Evolutionary conservation across 805 yeast species (phyloP), one percentile per base, ranked within the genome.

Genomic region (Ogataea thermomethanolica): DNA sequence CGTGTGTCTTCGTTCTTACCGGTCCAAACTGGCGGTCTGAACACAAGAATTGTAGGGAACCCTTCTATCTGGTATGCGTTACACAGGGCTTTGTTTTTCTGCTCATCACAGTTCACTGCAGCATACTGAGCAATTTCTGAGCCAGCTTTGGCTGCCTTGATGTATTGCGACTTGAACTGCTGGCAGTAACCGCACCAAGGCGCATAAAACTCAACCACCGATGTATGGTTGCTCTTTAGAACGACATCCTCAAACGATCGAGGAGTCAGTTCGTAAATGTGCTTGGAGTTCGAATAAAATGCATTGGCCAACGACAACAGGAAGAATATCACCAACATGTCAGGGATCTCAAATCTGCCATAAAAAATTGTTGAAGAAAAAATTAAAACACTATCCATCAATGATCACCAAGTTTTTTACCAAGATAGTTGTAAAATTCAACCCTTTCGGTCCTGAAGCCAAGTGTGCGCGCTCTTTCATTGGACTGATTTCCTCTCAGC

Each of bases 121-220:
- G 79, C 96, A 13, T 88, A 79, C 46, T 79, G 77, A 7, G 75
- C 74, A 35, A 76, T 63, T 6, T 75, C 76, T 22, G 74, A 73
- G 6, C 85, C 66, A 22, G 65, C 60, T 37, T 74, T 76, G 6
- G 85, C 95, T 10, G 81, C 77, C 55, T 81, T 81, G 35, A 69
- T 66, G 61, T 71, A 83, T 2, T 77, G 78, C 3, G 84, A 81
- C 43, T 79, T 76, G 36, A 91, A 66, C 42, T 78, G 73, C 53
- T 80, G 74, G 64, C 99, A 91, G 62, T 91, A 88, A 5, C 97
- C 96, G 68, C 99, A 91, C 98, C 98, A 90, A 27, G 97, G 96
- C 4, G 98, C 97, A 62, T 84, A 90, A 62, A 90, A 90, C 66
- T 89, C 89, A 15, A 88, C 89, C 13, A 89, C 65, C 1, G 95